Base-by-base conservation (phyloP, 2,329 filamentous ascomycete species). In the Hypoxylon sp. region DNA sequence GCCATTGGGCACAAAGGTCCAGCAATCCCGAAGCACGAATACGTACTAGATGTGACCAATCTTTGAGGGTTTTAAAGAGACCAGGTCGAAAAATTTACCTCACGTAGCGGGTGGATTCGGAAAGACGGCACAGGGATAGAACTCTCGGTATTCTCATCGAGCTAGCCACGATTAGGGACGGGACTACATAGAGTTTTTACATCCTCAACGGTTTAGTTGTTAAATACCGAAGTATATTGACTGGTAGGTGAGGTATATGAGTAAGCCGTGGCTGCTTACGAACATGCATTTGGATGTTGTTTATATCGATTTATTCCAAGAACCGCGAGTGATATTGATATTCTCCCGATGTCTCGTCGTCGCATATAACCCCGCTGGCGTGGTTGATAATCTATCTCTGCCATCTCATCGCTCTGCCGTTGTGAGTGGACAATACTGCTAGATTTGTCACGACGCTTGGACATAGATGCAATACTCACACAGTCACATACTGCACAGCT, bases 401-500 rank as follows among this genome's bases (percentile, higher is more conserved):
- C 21, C 16, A 5, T 37, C 29, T 12, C 29, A 34, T 19, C 7
- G 14, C 27, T 21, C 16, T 29, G 30, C 30, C 30, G 8, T 25
- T 16, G 12, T 37, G 16, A 45, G 41, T 23, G 32, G 32, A 1
- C 25, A 2, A 45, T 16, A 5, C 21, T 53, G 19, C 11, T 41
- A 19, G 14, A 29, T n/a, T 45, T 37, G 37, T 41, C 14, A 34
- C 16, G 55, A 55, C 58, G 58, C 58, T 61, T 48, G 43, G 58
- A 50, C 58, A 5, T 34, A 39, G 29, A 41, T 48, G 48, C 37
- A 34, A 23, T 39, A 29, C 54, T 37, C 34, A 59, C 46, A 23
- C 29, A 29, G 43, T 37, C 34, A 59, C 46, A 46, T 53, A 45
- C n/a, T 16, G 55, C 56, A 52, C 37, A 60, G 25, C 41, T 32